phyloP scores from a whole-genome alignment of 1,284 basidiomycete species.

The Papiliotrema nemorosa region DNA sequence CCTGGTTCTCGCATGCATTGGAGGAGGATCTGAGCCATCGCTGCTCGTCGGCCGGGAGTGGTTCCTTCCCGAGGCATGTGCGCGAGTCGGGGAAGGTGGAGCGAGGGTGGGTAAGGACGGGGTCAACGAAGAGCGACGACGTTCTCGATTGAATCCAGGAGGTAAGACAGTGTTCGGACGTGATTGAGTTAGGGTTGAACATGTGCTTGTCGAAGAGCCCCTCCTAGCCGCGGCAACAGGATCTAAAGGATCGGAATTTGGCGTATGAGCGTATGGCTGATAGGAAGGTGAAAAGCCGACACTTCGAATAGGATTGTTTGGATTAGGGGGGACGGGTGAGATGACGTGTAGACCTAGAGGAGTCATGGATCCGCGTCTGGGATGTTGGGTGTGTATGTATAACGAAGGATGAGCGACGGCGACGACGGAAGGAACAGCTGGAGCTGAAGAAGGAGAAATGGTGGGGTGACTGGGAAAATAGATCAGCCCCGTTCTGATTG shows the following conservation, averaged over 20 bases:
- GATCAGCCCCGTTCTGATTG: neutral
- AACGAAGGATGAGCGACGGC: slow-evolving; percentile 44
- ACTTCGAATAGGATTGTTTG: slow-evolving; percentile 18
- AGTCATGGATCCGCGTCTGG: slow-evolving; percentile 44
- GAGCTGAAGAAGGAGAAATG: slow-evolving; percentile 41
- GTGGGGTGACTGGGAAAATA: slow-evolving; percentile 9
- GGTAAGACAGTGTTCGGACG: slow-evolving; percentile 17
- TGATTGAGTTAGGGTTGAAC: slow-evolving; percentile 38
- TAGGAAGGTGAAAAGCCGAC: slow-evolving; percentile 25
- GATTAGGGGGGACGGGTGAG: slow-evolving; percentile 40
- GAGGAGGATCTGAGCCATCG: slow-evolving; percentile 13
- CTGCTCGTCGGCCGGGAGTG: slow-evolving; percentile 22
- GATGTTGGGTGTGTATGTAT: slow-evolving; percentile 50
- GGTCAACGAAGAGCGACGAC: slow-evolving; percentile 36
- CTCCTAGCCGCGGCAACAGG: slow-evolving; percentile 10
- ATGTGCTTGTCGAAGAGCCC: slow-evolving; percentile 29
- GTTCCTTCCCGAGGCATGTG: slow-evolving; percentile 25
- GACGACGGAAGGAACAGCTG: slow-evolving; percentile 39
- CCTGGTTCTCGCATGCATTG: slow-evolving; percentile 14
- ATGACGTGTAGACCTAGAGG: slow-evolving; percentile 48
- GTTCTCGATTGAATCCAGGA: slow-evolving; percentile 12
- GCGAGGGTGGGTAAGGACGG: slow-evolving; percentile 32
- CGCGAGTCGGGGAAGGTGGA: slow-evolving; percentile 35
- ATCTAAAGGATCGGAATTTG: too few relatives aligned
- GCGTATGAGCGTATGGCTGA: slow-evolving; percentile 2